Evolutionary conservation across 768 basidiomycete genomes (phyloP), one percentile per base, ranked within the genome.

Genomic region (Podaxis pistillaris): DNA sequence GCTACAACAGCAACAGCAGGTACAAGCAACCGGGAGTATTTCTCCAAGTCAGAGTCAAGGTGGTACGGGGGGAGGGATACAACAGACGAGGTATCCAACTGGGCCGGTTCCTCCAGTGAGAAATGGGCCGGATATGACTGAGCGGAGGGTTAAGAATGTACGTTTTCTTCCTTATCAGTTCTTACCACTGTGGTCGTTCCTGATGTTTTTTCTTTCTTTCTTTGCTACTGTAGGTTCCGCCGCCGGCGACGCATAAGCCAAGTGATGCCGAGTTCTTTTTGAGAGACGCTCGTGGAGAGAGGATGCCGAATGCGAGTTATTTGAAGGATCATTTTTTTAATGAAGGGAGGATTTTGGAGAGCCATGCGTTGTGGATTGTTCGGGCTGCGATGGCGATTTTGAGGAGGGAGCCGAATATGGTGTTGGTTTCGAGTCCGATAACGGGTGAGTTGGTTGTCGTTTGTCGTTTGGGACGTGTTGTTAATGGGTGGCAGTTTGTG

Each of bases 321-420:
- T 78, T 98, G 63, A 94, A 90, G 74, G 83, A 89, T 56, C 96
- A 98, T 74, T 96, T 98, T 77, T 88, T 92, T 73, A 80, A 84
- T 12, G 94, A 96, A 71, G 95, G 95, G 0, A 76, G 90, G 17
- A 71, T 97, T 68, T 90, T 87, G 0, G 93, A 96, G 70, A 79
- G 83, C 9, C 93, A 97, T 73, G 95, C 96, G 0, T 71, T 96
- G 55, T 89, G 85, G 70, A 96, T 98, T 64, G 73, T 98, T 24
- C 78, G 86, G 36, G 80, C 82, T 70, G 83, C 86, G 4, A 88
- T 87, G 3, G 81, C 85, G 57, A 68, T 95, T 37, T 76, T 97
- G 58, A 80, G 80, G 24, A 77, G 76, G 19, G 96, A 98, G 75
- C 87, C 90, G 0, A 98, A 97, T 72, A 76, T 98, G 73, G 84